These are phyloP conservation scores for Alternaria brassicicola DNA, from an alignment of 2,329 filamentous ascomycete species.

Conservation along the genomic window DNA sequence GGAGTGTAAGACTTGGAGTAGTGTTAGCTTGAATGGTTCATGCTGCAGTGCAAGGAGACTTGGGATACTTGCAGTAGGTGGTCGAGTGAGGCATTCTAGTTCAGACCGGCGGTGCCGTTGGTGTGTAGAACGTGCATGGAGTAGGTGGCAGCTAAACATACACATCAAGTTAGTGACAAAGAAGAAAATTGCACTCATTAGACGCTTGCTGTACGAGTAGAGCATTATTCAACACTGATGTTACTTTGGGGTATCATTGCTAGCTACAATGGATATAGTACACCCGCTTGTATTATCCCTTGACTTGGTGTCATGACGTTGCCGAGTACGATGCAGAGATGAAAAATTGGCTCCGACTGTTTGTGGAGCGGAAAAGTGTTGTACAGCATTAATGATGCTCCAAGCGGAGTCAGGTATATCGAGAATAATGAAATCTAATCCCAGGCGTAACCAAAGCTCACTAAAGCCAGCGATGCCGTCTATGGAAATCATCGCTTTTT, in stretches of 20 bases:
- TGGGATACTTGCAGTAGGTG: neutral
- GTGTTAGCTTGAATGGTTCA: slow-evolving; percentile 1
- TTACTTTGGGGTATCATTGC: neutral
- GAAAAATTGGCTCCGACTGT: neutral
- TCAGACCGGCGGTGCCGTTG: neutral
- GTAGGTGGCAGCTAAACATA: neutral
- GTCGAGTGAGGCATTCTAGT: neutral
- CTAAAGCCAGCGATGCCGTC: slow-evolving; percentile 2
- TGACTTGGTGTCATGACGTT: neutral
- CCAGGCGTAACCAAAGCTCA: slow-evolving; percentile 1
- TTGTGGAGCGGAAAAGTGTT: slow-evolving; percentile 2
- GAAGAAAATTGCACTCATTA: neutral
- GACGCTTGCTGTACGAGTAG: neutral
- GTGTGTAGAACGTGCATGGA: neutral
- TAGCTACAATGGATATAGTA: neutral
- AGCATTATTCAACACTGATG: neutral
- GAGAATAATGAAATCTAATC: slow-evolving; percentile 8
- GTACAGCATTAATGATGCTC: slow-evolving; percentile 17
- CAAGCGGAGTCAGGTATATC: slow-evolving; percentile 3
- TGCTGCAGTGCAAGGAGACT: neutral
- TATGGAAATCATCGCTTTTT: slow-evolving; percentile 17
- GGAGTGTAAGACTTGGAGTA: neutral
- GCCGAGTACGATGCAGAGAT: neutral
- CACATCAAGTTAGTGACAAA: neutral
- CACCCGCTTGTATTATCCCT: neutral